phyloP scores from a whole-genome alignment of 1,284 basidiomycete genomes.

The Xerocomus minutiporus region DNA sequence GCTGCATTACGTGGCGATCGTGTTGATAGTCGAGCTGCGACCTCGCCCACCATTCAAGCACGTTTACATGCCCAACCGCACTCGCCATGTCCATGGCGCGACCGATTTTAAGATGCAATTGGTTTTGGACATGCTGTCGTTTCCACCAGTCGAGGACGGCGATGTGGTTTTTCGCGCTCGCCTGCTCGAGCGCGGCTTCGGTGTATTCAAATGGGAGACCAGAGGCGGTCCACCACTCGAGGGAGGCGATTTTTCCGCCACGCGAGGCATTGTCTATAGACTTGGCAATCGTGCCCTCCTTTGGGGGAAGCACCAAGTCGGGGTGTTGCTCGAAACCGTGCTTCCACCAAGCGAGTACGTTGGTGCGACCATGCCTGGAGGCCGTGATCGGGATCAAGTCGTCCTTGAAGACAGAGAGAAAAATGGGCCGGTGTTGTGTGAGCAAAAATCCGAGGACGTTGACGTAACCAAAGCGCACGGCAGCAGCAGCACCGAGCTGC shows the following conservation, averaged over 20 bases:
- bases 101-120: conserved; percentile 69
- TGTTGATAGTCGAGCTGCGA: conserved; percentile 73
- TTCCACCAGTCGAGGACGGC: conserved; percentile 80
- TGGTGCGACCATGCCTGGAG: conserved; percentile 63
- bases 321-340: conserved; percentile 56
- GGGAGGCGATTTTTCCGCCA: conserved; percentile 57
- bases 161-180: conserved; percentile 68
- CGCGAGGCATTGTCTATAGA: conserved; percentile 71
- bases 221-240: conserved; percentile 68
- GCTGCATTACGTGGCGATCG: conserved; percentile 67
- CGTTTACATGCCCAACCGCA: conserved; percentile 62
- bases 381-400: conserved; percentile 71
- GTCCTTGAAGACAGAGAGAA: conserved; percentile 53
- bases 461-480: conserved; percentile 70
- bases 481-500: conserved; percentile 58
- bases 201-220: conserved; percentile 63
- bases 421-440: conserved; percentile 58
- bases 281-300: conserved; percentile 49
- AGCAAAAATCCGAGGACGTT: conserved; percentile 69
- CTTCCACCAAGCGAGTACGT: conserved; percentile 79
- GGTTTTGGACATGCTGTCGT: conserved; percentile 38
- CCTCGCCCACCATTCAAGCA: conserved; percentile 78
- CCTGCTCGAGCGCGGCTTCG: conserved; percentile 70
- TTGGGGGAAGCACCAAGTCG: conserved; percentile 50
- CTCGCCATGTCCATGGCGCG: conserved; percentile 78